A percentile compares a stretch with the other conserved stretches of the same genome.
phyloP scores from a whole-genome alignment of 306 rosid genomes.

The Fagus sylvatica region DNA sequence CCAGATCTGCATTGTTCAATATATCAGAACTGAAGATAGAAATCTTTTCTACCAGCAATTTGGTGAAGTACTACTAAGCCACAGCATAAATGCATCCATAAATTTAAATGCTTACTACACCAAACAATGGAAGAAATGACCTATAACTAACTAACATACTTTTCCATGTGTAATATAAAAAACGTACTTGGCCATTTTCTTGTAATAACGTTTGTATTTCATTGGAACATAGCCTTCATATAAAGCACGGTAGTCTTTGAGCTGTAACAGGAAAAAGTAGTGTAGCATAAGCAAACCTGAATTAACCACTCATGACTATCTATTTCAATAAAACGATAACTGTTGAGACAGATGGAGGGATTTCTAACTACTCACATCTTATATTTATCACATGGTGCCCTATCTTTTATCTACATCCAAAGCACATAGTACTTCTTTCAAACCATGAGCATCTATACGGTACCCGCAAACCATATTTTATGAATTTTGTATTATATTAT shows the following conservation, averaged over 20 bases:
- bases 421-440: background rate
- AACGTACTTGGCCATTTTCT: constrained; percentile 81
- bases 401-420: background rate
- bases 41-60: constrained; percentile 4
- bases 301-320: constrained; percentile 9
- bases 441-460: background rate
- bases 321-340: background rate
- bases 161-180: constrained; percentile 36
- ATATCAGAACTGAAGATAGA: constrained; percentile 28
- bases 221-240: constrained; percentile 94
- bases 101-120: constrained; percentile 14
- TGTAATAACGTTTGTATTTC: constrained; percentile 85
- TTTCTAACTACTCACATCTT: background rate
- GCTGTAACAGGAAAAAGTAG: constrained; percentile 52
- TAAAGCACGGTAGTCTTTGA: constrained; percentile 60
- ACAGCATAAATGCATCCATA: constrained; percentile 10
- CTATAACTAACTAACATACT: constrained; percentile 51
- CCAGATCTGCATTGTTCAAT: constrained; percentile 58
- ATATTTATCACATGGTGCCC: background rate
- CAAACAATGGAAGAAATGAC: constrained; percentile 19
- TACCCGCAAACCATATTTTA: background rate
- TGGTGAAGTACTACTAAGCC: constrained; percentile 15
- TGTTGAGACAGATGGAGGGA: constrained; percentile 1
- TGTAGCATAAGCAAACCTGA: constrained; percentile 38
- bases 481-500: background rate